Evolutionary conservation across 495 filamentous ascomycete genomes (phyloP).

Genomic region (Chaetomidium leptoderma): DNA sequence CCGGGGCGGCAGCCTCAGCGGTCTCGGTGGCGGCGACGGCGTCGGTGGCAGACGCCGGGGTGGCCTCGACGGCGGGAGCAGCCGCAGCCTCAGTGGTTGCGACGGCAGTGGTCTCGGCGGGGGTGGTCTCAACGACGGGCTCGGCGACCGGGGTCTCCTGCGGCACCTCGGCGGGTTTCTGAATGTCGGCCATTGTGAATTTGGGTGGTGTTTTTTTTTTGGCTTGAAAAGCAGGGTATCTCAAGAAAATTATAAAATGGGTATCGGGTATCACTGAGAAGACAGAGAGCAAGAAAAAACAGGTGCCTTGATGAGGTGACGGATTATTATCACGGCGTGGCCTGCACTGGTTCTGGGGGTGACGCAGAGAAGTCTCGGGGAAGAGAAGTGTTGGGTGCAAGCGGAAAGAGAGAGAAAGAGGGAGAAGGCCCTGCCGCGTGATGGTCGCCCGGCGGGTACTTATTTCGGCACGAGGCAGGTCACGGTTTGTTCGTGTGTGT

Average conservation of each 20-base stretch:
- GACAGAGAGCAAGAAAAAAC: conserved; percentile 38
- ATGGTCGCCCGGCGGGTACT: conserved; percentile 25
- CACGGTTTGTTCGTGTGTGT: background rate
- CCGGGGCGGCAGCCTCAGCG: conserved; percentile 43
- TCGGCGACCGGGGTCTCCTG: conserved; percentile 45
- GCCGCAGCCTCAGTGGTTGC: conserved; percentile 40
- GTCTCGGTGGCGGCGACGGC: conserved; percentile 41
- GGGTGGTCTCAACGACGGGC: conserved; percentile 39
- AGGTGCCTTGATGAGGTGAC: conserved; percentile 24
- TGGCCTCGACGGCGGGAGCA: conserved; percentile 31
- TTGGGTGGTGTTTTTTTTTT: background rate
- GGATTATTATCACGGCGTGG: conserved; percentile 28
- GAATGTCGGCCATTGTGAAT: conserved; percentile 47
- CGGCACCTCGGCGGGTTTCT: conserved; percentile 44
- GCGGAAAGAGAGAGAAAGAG: conserved; percentile 16
- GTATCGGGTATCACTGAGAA: conserved; percentile 50
- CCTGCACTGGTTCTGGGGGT: conserved; percentile 30
- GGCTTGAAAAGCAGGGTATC: conserved; percentile 35
- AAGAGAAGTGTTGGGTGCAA: conserved; percentile 22
- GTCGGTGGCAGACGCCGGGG: conserved; percentile 25
- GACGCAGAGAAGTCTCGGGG: conserved; percentile 24
- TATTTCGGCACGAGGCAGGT: conserved; percentile 24
- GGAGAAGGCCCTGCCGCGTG: conserved; percentile 22
- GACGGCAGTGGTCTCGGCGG: too few relatives aligned
- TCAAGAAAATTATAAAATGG: conserved; percentile 39